Evolutionary conservation across 1,284 basidiomycete genomes (phyloP).

Genomic region (Schizopora paradoxa): DNA sequence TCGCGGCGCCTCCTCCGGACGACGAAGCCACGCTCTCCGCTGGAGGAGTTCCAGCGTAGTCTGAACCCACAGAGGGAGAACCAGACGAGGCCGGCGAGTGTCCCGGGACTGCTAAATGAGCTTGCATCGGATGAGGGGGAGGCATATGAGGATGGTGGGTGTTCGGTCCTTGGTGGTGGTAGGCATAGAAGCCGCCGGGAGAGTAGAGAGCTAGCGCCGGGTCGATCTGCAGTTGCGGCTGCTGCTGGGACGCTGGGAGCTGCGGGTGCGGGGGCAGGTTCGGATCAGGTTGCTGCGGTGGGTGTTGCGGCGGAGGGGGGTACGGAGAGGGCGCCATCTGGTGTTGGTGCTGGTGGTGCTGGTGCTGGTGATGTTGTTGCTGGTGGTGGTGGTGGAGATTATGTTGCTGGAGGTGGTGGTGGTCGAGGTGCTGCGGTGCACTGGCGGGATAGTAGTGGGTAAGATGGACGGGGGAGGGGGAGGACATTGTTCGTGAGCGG

Average conservation of each 20-base stretch:
- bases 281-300: slow-evolving; percentile 13
- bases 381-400: no score
- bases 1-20: slow-evolving; percentile 49
- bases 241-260: no score
- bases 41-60: slow-evolving; percentile 66
- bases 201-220: slow-evolving; percentile 17
- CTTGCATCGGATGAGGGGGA: slow-evolving; percentile 18
- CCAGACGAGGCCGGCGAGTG: slow-evolving; percentile 31
- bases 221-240: slow-evolving; percentile 15
- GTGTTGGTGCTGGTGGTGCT: slow-evolving; percentile 14
- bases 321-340: slow-evolving; percentile 15
- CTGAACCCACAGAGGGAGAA: slow-evolving; percentile 70
- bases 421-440: no score
- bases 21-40: slow-evolving; percentile 52
- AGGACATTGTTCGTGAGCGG: no score
- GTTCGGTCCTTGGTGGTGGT: slow-evolving; percentile 12
- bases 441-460: no score
- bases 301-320: slow-evolving; percentile 9
- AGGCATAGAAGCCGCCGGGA: slow-evolving; percentile 12
- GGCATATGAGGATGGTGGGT: slow-evolving; percentile 16
- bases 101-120: slow-evolving; percentile 15
- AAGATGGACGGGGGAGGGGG: no score
- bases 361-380: slow-evolving; percentile 9
- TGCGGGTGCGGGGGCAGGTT: slow-evolving; percentile 14
- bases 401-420: no score